These are phyloP conservation scores for Irpex sp. DNA, from an alignment of 1,284 basidiomycete species.

Conservation along the genomic window DNA sequence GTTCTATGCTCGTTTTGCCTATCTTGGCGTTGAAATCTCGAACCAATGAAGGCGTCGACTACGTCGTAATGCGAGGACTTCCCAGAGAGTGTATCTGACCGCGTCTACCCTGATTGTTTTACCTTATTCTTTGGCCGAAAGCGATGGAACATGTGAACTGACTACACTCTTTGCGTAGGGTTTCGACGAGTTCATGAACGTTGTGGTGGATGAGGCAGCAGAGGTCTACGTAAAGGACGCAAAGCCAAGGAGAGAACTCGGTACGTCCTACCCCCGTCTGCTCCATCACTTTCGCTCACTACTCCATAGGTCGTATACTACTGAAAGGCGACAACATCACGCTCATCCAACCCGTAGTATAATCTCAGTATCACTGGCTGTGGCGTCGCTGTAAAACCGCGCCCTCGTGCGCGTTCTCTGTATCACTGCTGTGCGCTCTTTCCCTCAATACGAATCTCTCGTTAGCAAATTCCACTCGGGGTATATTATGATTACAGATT, in stretches of 20 bases:
- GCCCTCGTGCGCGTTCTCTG: slow-evolving; percentile 17
- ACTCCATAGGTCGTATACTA: slow-evolving; percentile 73
- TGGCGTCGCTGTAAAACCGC: slow-evolving; percentile 17
- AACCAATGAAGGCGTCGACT: slow-evolving; percentile 19
- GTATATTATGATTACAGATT: slow-evolving; percentile 51
- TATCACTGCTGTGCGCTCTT: slow-evolving; percentile 16
- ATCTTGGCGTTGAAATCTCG: slow-evolving; percentile 25
- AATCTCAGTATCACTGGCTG: slow-evolving; percentile 5
- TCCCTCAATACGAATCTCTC: slow-evolving; percentile 10
- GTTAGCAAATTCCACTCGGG: not conserved
- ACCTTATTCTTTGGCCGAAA: not conserved
- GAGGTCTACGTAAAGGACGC: slow-evolving; percentile 90
- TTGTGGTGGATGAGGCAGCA: slow-evolving; percentile 92
- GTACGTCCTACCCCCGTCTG: slow-evolving; percentile 34
- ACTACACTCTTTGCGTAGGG: slow-evolving; percentile 51
- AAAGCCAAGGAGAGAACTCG: slow-evolving; percentile 78
- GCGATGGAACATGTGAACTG: slow-evolving; percentile 2
- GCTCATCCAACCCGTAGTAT: slow-evolving; percentile 74
- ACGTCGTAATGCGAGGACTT: slow-evolving; percentile 8
- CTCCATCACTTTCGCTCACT: too few species aligned
- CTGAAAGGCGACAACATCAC: slow-evolving; percentile 97
- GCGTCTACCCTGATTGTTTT: slow-evolving; percentile 17
- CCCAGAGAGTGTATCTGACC: slow-evolving; percentile 11
- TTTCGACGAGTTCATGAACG: slow-evolving; percentile 99
- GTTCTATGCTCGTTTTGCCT: slow-evolving; percentile 17